phyloP scores from a whole-genome alignment of 495 filamentous ascomycete genomes.

The Lasiosphaeria ovina region DNA sequence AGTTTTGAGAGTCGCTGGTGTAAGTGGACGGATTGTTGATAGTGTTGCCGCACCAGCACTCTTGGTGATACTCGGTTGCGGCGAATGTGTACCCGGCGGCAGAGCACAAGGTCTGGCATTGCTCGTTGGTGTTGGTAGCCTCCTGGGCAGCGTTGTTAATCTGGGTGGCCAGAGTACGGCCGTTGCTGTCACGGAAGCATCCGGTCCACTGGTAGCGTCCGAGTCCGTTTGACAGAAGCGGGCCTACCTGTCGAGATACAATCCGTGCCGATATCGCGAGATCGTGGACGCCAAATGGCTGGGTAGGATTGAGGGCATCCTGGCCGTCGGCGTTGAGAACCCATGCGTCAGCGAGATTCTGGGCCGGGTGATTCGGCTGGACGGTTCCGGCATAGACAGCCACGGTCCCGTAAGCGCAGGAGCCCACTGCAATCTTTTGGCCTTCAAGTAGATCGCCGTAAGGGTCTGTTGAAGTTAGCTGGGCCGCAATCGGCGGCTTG shows the following conservation, averaged over 20 bases:
- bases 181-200: slow-evolving; percentile 43
- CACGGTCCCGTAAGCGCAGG: slow-evolving; percentile 40
- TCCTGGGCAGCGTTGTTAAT: slow-evolving; percentile 28
- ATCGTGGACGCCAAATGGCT: slow-evolving; percentile 26
- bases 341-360: slow-evolving; percentile 41
- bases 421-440: slow-evolving; percentile 40
- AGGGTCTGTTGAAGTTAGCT: slow-evolving; percentile 36
- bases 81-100: slow-evolving; percentile 42
- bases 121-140: slow-evolving; percentile 36
- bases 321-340: slow-evolving; percentile 46
- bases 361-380: slow-evolving; percentile 45
- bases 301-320: slow-evolving; percentile 33
- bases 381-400: slow-evolving; percentile 46
- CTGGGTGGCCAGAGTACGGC: slow-evolving; percentile 36
- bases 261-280: slow-evolving; percentile 39
- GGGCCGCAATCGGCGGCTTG: slow-evolving; percentile 46
- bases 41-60: slow-evolving; percentile 49
- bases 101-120: slow-evolving; percentile 40
- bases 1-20: slow-evolving; percentile 26
- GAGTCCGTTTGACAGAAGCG: slow-evolving; percentile 29
- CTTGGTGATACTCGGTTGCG: slow-evolving; percentile 48
- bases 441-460: slow-evolving; percentile 51
- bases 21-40: slow-evolving; percentile 14
- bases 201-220: slow-evolving; percentile 41
- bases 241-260: slow-evolving; percentile 38